A percentile compares a stretch with the other conserved stretches of the same genome.
Evolutionary conservation across 2,329 filamentous ascomycete species (phyloP).

Genomic region (Zymoseptoria passerinii): DNA sequence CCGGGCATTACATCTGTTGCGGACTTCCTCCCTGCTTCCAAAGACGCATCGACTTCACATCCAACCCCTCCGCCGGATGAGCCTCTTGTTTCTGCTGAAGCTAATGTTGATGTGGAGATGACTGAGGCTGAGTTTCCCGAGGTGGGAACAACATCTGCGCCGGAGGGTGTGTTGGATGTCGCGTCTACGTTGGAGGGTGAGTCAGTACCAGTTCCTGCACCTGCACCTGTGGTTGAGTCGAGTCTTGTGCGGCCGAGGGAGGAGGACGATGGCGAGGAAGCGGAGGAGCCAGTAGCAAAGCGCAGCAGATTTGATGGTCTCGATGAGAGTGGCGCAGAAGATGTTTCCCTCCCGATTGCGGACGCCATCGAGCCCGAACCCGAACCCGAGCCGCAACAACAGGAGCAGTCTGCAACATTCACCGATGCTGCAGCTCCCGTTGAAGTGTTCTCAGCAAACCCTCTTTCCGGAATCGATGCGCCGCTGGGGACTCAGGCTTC

Average conservation of each 20-base stretch:
- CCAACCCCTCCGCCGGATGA: slow-evolving; percentile 36
- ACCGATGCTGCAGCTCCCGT: not conserved
- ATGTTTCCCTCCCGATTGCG: slow-evolving; percentile 2
- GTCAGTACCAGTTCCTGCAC: slow-evolving; percentile 4
- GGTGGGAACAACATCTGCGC: slow-evolving; percentile 7
- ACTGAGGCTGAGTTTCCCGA: slow-evolving; percentile 11
- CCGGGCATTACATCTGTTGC: slow-evolving; percentile 37
- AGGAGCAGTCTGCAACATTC: not conserved
- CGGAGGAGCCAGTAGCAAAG: slow-evolving; percentile 63
- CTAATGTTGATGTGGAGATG: slow-evolving; percentile 25
- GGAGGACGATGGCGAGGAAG: slow-evolving; percentile 50
- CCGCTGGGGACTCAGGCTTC: not conserved
- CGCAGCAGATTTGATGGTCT: slow-evolving; percentile 61
- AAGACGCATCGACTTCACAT: slow-evolving; percentile 35
- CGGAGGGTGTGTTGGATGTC: slow-evolving; percentile 6
- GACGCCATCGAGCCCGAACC: slow-evolving; percentile 2
- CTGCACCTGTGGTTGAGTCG: slow-evolving; percentile 43
- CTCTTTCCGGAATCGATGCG: not conserved
- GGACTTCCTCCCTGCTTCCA: slow-evolving; percentile 32
- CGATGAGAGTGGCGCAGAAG: not conserved
- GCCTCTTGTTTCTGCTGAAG: slow-evolving; percentile 27
- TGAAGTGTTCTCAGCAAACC: not conserved
- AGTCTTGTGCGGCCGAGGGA: slow-evolving; percentile 61
- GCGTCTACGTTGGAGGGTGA: slow-evolving; percentile 2
- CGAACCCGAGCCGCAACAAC: not conserved